Percentiles rank a stretch among this genome's conserved stretches.
Conservation (phyloP, 495 filamentous ascomycete genomes). For the Acidomyces sp. region DNA sequence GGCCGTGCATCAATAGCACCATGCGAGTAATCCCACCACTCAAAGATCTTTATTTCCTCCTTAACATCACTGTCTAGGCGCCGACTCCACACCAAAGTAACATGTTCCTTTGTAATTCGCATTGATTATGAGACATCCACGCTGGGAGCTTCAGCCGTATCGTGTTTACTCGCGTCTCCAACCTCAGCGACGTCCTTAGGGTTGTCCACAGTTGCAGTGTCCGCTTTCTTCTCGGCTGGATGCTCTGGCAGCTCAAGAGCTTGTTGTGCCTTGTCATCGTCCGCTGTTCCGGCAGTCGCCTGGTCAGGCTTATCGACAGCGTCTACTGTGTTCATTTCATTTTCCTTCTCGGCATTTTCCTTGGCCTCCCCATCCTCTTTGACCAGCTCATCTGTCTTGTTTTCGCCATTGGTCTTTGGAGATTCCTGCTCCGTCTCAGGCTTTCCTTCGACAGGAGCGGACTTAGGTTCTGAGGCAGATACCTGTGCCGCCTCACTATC, state of each 20-base stretch:
- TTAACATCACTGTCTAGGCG: no score
- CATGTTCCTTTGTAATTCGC: no score
- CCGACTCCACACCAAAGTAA: no score
- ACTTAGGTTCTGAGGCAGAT: conserved; percentile 27
- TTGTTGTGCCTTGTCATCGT: conserved; percentile 1
- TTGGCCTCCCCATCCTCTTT: conserved; percentile 10
- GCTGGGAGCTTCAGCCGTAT: no score
- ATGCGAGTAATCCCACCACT: no score
- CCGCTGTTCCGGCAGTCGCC: conserved; percentile 9
- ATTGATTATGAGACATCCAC: no score
- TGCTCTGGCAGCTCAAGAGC: conserved; percentile 1
- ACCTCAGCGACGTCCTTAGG: no score
- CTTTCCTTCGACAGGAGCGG: neutral
- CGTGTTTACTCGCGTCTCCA: no score
- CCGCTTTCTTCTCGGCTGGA: conserved; percentile 10
- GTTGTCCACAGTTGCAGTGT: no score
- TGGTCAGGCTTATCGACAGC: conserved; percentile 1
- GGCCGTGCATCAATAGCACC: no score
- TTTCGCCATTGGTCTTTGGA: conserved; percentile 11
- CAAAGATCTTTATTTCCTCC: no score
- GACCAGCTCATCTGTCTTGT: conserved; percentile 3
- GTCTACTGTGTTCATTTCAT: conserved; percentile 5
- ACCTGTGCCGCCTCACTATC: conserved; percentile 26
- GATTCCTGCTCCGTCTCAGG: conserved; percentile 6
- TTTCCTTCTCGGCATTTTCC: conserved; percentile 13